A percentile compares a stretch with the other conserved stretches of the same genome.
phyloP scores from a whole-genome alignment of 176 grass and related monocot genomes.

The Alloteropsis semialata region DNA sequence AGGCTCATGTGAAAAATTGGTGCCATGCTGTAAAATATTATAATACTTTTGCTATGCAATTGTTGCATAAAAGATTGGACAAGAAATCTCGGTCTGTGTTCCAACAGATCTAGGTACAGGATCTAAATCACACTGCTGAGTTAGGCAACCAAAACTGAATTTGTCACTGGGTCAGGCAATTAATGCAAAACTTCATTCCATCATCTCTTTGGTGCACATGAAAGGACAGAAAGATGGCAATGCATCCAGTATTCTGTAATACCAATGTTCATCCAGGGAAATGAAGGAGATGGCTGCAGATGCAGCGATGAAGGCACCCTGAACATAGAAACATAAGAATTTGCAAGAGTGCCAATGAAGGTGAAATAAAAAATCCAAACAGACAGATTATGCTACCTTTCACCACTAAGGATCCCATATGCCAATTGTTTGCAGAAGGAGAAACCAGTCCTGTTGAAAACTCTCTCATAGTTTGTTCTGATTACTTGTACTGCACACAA shows the following conservation, averaged over 20 bases:
- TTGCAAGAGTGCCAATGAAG: slow-evolving; percentile 8
- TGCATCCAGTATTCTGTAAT: slow-evolving; percentile 67
- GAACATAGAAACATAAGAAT: slow-evolving; percentile 8
- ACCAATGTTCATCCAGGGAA: slow-evolving; percentile 68
- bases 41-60: background rate
- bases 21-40: background rate
- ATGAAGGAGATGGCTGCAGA: slow-evolving; percentile 33
- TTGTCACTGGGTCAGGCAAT: background rate
- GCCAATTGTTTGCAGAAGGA: slow-evolving; percentile 72
- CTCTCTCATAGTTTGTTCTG: slow-evolving; percentile 45
- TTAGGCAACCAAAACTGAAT: slow-evolving; percentile 6
- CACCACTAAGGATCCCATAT: slow-evolving; percentile 73
- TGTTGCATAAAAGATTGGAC: background rate
- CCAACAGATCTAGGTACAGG: background rate
- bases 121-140: background rate
- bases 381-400: slow-evolving; percentile 43
- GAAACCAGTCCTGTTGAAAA: slow-evolving; percentile 57
- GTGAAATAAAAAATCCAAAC: background rate
- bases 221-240: slow-evolving; percentile 46
- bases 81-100: background rate
- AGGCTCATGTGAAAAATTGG: background rate
- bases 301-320: slow-evolving; percentile 70
- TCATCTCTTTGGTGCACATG: slow-evolving; percentile 21
- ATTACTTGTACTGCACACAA: slow-evolving; percentile 62
- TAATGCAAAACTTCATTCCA: background rate